Conservation (phyloP, 176 grass and related monocot genomes). For the Neostapfia colusana region DNA sequence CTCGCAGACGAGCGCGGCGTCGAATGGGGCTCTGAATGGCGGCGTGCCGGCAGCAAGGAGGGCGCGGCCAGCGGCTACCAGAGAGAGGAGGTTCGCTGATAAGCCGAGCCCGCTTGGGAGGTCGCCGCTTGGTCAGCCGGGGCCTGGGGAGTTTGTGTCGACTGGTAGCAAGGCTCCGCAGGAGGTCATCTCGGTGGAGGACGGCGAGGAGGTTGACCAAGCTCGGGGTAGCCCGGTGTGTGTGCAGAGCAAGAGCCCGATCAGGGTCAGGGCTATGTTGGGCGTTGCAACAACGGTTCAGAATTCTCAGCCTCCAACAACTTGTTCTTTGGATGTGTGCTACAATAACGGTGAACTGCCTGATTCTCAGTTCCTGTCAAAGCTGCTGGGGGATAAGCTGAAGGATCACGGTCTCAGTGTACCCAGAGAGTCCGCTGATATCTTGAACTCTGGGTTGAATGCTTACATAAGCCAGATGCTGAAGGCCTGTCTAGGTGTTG, state of each 20-base stretch:
- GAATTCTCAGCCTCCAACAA: slow-evolving; percentile 31
- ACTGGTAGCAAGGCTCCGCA: slow-evolving; percentile 45
- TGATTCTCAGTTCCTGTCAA: slow-evolving; percentile 45
- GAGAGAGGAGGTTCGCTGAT: slow-evolving; percentile 19
- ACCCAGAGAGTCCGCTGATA: slow-evolving; percentile 32
- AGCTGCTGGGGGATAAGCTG: slow-evolving; percentile 57
- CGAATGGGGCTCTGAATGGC: slow-evolving; percentile 40
- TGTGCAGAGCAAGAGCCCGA: slow-evolving; percentile 70
- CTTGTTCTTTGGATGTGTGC: slow-evolving; percentile 46
- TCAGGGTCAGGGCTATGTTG: slow-evolving; percentile 64
- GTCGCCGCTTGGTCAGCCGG: slow-evolving; percentile 50
- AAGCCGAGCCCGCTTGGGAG: slow-evolving; percentile 60
- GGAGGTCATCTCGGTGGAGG: slow-evolving; percentile 71
- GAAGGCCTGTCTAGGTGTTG: slow-evolving; percentile 55
- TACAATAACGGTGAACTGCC: slow-evolving; percentile 60
- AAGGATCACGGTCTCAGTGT: slow-evolving; percentile 48
- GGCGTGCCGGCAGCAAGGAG: slow-evolving; percentile 28
- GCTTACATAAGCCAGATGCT: slow-evolving; percentile 54
- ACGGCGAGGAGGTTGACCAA: slow-evolving; percentile 78
- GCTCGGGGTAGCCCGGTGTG: slow-evolving; percentile 51
- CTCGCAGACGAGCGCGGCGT: slow-evolving; percentile 54
- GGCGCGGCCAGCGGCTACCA: background rate
- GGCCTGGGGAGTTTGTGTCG: slow-evolving; percentile 44
- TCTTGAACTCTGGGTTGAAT: slow-evolving; percentile 63
- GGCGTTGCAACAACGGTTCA: slow-evolving; percentile 42